phyloP scores from a whole-genome alignment of 805 yeast species.

The Schwanniomyces pseudopolymorphus region DNA sequence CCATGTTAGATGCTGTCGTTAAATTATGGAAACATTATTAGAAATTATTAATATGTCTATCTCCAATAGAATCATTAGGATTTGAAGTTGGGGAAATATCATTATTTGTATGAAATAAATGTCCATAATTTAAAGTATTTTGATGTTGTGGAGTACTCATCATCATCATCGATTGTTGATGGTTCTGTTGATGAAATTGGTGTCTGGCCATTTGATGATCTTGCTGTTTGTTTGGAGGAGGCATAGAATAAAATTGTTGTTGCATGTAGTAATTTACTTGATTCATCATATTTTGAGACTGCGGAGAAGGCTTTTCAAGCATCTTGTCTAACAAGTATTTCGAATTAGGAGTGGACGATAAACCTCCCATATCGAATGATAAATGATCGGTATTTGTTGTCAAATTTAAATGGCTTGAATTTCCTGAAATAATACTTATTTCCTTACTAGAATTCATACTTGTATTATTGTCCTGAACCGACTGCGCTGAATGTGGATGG shows the following conservation, averaged over 20 bases:
- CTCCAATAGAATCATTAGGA: background rate
- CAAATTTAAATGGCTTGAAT: conserved; percentile 28
- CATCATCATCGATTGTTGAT: conserved; percentile 28
- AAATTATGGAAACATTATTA: background rate
- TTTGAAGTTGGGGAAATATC: conserved; percentile 15
- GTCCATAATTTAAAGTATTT: conserved; percentile 21
- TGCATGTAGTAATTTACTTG: conserved; percentile 13
- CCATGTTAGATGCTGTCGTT: background rate
- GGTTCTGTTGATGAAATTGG: conserved; percentile 12
- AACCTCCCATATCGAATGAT: conserved; percentile 38
- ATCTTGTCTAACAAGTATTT: conserved; percentile 39
- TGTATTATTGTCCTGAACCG: conserved; percentile 11
- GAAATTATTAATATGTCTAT: background rate
- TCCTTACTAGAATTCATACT: conserved; percentile 22
- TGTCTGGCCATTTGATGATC: conserved; percentile 6
- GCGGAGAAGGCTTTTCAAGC: conserved; percentile 41
- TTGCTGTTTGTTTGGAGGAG: conserved; percentile 27
- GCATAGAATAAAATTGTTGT: conserved; percentile 23
- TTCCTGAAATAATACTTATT: conserved; percentile 25
- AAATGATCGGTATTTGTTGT: conserved; percentile 37
- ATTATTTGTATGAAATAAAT: conserved; percentile 12
- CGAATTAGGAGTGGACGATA: conserved; percentile 40
- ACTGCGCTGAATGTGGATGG: conserved; percentile 1
- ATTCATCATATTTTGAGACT: conserved; percentile 15
- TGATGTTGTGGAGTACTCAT: conserved; percentile 47